phyloP scores from a whole-genome alignment of 352 stramenopile genomes.

The Plasmopara halstedii region DNA sequence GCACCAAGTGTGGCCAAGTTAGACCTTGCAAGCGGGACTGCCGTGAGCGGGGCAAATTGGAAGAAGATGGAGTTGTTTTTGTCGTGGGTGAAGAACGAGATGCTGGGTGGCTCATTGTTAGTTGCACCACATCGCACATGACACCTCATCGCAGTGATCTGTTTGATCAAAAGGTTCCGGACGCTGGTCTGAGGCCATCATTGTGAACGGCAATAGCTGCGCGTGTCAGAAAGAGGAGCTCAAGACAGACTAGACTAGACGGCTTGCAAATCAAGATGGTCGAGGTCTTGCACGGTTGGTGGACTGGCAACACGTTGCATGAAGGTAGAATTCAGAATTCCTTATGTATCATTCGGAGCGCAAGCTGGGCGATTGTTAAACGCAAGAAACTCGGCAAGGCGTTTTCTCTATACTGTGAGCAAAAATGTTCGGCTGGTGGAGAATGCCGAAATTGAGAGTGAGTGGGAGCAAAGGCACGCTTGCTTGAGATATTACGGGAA shows the following conservation, averaged over 20 bases:
- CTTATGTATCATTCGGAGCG: background rate
- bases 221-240: background rate
- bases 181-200: background rate
- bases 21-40: background rate
- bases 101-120: background rate
- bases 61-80: background rate
- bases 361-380: background rate
- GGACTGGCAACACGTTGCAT: slow-evolving; percentile 8
- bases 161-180: background rate
- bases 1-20: background rate
- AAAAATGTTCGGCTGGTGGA: background rate
- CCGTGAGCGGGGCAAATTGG: background rate
- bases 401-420: background rate
- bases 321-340: slow-evolving; percentile 6
- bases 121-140: background rate
- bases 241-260: background rate
- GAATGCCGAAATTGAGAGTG: background rate
- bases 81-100: background rate
- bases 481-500: background rate
- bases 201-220: background rate
- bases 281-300: background rate
- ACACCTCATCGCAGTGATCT: background rate
- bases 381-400: background rate
- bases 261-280: background rate
- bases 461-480: slow-evolving; percentile 1